Evolutionary conservation across 192 early-diverging fungal genomes (phyloP).

Genomic region (Cladochytrium replicatum): DNA sequence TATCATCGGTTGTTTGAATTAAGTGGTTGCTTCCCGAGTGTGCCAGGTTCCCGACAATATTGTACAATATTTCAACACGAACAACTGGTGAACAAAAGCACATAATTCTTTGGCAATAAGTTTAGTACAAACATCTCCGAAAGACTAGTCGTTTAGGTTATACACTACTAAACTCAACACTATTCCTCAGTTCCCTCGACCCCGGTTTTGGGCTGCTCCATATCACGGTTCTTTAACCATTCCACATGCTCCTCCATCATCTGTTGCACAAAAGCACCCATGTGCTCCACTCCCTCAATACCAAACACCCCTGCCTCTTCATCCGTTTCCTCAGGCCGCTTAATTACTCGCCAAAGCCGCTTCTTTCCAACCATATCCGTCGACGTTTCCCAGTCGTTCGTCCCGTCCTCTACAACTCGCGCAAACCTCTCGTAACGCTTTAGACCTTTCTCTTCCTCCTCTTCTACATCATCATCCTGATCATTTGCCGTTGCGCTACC

Average conservation of each 20-base stretch:
- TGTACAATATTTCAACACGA: too few species aligned
- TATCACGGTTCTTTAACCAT: conserved; percentile 36
- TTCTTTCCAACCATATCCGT: conserved; percentile 7
- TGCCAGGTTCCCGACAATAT: too few species aligned
- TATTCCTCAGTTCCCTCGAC: too few species aligned
- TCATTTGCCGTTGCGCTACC: conserved; percentile 1
- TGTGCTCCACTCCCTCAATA: conserved; percentile 44
- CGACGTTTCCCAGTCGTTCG: not conserved
- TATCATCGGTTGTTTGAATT: too few species aligned
- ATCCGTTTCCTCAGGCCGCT: conserved; percentile 23
- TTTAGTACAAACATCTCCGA: too few species aligned
- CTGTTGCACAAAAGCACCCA: conserved; percentile 54
- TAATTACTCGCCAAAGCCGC: conserved; percentile 23
- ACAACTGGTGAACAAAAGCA: too few species aligned
- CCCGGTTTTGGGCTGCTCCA: too few species aligned
- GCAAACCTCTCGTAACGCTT: conserved; percentile 12
- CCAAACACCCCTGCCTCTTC: conserved; percentile 20
- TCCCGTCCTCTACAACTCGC: conserved; percentile 2
- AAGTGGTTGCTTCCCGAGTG: too few species aligned
- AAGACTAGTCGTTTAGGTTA: too few species aligned
- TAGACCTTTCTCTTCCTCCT: conserved; percentile 15
- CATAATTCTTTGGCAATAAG: too few species aligned
- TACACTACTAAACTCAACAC: too few species aligned
- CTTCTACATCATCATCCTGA: conserved; percentile 6
- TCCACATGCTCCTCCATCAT: conserved; percentile 57